These are phyloP conservation scores for Gilbertella persicaria DNA, from an alignment of 371 early-diverging fungal species.

Conservation along the genomic window DNA sequence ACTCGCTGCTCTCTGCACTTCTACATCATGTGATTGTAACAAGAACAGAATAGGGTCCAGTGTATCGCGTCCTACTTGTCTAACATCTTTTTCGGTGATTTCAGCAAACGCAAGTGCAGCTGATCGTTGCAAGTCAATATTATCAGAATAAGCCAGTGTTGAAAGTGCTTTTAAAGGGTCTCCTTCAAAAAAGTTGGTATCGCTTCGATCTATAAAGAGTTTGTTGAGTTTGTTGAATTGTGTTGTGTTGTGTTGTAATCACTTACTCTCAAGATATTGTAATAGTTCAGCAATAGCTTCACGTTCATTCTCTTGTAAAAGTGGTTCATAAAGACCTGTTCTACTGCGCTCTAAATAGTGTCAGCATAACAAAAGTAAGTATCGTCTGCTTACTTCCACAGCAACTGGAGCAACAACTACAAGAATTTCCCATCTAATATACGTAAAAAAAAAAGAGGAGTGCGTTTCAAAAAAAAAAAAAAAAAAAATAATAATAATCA, in stretches of 20 bases:
- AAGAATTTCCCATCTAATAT: slow-evolving; percentile 22
- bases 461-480: background rate
- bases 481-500: background rate
- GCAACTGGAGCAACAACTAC: slow-evolving; percentile 45
- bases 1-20: slow-evolving; percentile 88
- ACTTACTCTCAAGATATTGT: slow-evolving; percentile 82
- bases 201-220: slow-evolving; percentile 58
- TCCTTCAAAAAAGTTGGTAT: slow-evolving; percentile 87
- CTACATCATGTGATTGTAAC: slow-evolving; percentile 83
- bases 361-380: background rate
- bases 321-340: slow-evolving; percentile 74
- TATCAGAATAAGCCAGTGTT: slow-evolving; percentile 82
- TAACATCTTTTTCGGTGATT: slow-evolving; percentile 88
- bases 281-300: slow-evolving; percentile 84
- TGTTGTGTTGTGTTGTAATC: too few relatives aligned
- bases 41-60: slow-evolving; percentile 83
- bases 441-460: too few relatives aligned
- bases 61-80: slow-evolving; percentile 77
- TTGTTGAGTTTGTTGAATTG: background rate
- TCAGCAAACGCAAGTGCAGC: slow-evolving; percentile 93
- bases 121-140: slow-evolving; percentile 84
- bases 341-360: slow-evolving; percentile 34
- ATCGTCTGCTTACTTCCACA: slow-evolving; percentile 45
- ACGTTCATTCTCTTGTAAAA: slow-evolving; percentile 83
- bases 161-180: slow-evolving; percentile 83